Base-by-base conservation (phyloP, 1,139 yeast genomes). In the Hyphopichia fennica region DNA sequence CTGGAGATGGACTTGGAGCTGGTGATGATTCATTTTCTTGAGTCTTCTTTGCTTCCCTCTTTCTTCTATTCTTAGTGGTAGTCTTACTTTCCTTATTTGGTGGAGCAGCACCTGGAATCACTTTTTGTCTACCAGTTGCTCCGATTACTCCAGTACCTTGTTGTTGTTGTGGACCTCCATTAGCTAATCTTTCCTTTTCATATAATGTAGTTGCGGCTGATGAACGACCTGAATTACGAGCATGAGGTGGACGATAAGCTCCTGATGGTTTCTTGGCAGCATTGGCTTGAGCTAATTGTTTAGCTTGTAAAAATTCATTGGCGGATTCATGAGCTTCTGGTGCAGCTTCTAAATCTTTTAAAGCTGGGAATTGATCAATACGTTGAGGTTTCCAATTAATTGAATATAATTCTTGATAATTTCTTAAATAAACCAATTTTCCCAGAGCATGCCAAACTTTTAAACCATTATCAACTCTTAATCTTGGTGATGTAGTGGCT, bases 241-340 rank as follows among this genome's bases (percentile, higher is more conserved):
- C 96, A 63, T 90, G 96, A 8, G 98, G 98, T 27, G 98, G 98
- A 63, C 95, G 81, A 65, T 91, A 91, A 25, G 97, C 98, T 44
- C 96, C 96, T 29, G 80, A 77, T 35, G 87, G 84, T 57, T 82
- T 83, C 42, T 65, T 60, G 6, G 68, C 65, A 10, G 77, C 69
- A 27, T 70, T 69, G 38, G 63, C 64, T 22, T 65, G 65, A 9
- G 67, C 53, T 19, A 67, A 69, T 32, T 58, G 66, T 47, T 75
- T 75, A 49, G 77, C 71, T 30, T 73, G 72, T 56, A 77, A 54
- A 53, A 61, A 81, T 42, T 81, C 87, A 39, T 72, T 65, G 14
- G 87, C 88, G 39, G 89, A 81, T 43, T 69, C 67, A 58, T 91
- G 95, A 8, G 93, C 81, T 42, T 69, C 75, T 18, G 89, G 87